Percentiles rank a stretch among this genome's conserved stretches.
Evolutionary conservation across 352 stramenopile species (phyloP).

Genomic region (Phytophthora sojae): DNA sequence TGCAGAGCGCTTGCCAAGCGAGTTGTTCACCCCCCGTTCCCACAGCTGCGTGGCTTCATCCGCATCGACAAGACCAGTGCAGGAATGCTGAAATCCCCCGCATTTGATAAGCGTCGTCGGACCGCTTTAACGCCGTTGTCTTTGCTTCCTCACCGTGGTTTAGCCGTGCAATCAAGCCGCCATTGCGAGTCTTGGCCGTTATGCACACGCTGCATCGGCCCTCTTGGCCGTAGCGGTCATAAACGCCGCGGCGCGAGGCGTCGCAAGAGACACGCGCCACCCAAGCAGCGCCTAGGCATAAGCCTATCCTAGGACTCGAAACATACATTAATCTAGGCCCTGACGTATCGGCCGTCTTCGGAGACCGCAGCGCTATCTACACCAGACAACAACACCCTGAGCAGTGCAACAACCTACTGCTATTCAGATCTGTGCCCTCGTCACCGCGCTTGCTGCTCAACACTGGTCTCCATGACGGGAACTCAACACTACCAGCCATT

Average conservation of each 20-base stretch:
- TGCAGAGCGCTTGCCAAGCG: no score
- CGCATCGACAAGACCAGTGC: background rate
- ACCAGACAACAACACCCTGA: no score
- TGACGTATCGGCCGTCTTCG: no score
- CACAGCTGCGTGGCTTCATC: no score
- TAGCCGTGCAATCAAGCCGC: slow-evolving; percentile 27
- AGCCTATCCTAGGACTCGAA: no score
- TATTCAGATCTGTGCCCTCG: background rate
- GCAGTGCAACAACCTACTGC: background rate
- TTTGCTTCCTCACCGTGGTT: slow-evolving; percentile 31
- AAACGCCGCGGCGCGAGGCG: background rate
- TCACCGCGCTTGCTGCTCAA: no score
- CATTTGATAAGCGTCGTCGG: slow-evolving; percentile 33
- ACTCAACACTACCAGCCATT: background rate
- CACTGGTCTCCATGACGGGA: background rate
- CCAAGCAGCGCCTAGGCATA: no score
- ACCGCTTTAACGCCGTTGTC: slow-evolving; percentile 20
- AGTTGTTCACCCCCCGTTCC: no score
- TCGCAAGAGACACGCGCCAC: slow-evolving; percentile 1
- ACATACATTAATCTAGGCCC: no score
- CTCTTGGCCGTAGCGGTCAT: background rate
- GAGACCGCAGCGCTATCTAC: no score
- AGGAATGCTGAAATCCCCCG: slow-evolving; percentile 10
- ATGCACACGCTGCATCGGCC: background rate
- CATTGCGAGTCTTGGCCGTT: background rate